Evolutionary conservation across 2,329 filamentous ascomycete genomes (phyloP).

Genomic region (Stemphylium vesicarium): DNA sequence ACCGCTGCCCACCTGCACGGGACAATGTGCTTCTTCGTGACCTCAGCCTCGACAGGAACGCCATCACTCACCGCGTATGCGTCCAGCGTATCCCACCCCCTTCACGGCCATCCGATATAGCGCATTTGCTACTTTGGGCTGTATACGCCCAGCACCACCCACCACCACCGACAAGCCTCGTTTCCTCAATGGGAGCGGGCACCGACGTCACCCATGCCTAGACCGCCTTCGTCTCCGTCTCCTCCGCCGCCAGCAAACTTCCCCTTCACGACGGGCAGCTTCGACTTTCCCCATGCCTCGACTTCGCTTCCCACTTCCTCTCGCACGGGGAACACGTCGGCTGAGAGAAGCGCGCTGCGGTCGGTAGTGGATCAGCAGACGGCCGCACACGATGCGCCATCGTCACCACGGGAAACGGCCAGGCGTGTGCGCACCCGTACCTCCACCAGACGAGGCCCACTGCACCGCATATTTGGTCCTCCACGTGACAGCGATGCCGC

Average conservation of each 20-base stretch:
- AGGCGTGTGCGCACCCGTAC: constrained; percentile 16
- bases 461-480: constrained; percentile 28
- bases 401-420: constrained; percentile 14
- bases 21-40: background rate
- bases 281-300: constrained; percentile 56
- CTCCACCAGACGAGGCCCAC: constrained; percentile 21
- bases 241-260: constrained; percentile 35
- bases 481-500: constrained; percentile 28
- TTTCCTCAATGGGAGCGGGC: constrained; percentile 18
- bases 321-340: constrained; percentile 4
- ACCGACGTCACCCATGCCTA: constrained; percentile 40
- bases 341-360: constrained; percentile 15
- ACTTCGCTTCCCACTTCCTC: constrained; percentile 26
- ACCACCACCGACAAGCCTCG: background rate
- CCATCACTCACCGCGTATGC: background rate
- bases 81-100: background rate
- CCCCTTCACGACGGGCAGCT: constrained; percentile 48
- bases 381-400: constrained; percentile 15
- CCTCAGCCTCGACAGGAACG: background rate
- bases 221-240: constrained; percentile 37
- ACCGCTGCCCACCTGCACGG: background rate
- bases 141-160: background rate
- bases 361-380: constrained; percentile 12
- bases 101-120: background rate
- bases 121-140: background rate